These are phyloP conservation scores for Pythium biforme DNA, from an alignment of 352 stramenopile genomes.

Conservation along the genomic window DNA sequence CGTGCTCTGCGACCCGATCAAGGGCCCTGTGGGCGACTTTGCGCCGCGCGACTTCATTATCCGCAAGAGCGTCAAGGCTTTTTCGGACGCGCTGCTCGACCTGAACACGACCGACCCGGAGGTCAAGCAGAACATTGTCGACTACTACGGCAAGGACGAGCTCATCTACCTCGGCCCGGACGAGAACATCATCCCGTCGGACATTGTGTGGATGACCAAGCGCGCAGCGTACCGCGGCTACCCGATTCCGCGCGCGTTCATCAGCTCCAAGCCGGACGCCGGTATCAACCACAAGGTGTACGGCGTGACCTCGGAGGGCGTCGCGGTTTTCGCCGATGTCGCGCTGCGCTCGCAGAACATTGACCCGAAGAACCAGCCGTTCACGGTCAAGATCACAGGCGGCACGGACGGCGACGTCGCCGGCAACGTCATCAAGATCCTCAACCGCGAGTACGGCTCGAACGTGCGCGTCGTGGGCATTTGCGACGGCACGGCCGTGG, in stretches of 20 bases:
- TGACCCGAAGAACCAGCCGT: constrained; percentile 66
- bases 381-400: constrained; percentile 90
- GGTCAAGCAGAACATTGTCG: constrained; percentile 69
- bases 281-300: constrained; percentile 89
- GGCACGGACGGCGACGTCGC: constrained; percentile 97
- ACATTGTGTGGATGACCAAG: constrained; percentile 85
- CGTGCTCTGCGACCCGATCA: constrained; percentile 74
- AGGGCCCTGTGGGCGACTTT: constrained; percentile 69
- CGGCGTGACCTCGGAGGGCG: constrained; percentile 79
- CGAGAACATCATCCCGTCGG: constrained; percentile 78
- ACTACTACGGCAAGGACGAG: constrained; percentile 84
- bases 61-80: constrained; percentile 97
- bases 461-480: constrained; percentile 93
- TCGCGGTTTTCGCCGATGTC: constrained; percentile 81
- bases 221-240: constrained; percentile 77
- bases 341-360: constrained; percentile 76
- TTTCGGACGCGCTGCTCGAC: constrained; percentile 86
- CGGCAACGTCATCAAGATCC: constrained; percentile 98
- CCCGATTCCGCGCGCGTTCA: constrained; percentile 79
- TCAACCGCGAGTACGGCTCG: constrained; percentile 91
- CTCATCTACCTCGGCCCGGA: constrained; percentile 83
- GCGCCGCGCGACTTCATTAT: constrained; percentile 88
- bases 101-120: constrained; percentile 73
- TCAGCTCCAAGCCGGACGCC: constrained; percentile 81
- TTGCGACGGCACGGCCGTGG: constrained; percentile 91